Conservation (phyloP, 805 yeast species). For the Teunomyces funiuensis region DNA sequence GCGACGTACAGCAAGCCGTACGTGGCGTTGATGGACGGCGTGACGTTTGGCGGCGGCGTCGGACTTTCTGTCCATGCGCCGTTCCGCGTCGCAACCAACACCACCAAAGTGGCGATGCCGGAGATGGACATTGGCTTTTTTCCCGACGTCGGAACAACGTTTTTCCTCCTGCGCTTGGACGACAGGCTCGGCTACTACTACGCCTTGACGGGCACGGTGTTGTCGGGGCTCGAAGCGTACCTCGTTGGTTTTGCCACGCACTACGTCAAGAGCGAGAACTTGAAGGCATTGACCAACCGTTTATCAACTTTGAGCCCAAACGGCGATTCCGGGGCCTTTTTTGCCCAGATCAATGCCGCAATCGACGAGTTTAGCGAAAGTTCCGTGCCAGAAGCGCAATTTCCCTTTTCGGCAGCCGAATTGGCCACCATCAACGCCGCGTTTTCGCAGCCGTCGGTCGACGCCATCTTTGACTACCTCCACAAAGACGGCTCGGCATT, state of each 20-base stretch:
- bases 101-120: conserved; percentile 94
- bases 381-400: conserved; percentile 63
- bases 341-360: conserved; percentile 62
- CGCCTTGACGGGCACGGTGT: conserved; percentile 80
- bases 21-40: conserved; percentile 84
- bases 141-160: conserved; percentile 94
- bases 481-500: conserved; percentile 59
- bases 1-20: conserved; percentile 86
- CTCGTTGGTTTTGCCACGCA: conserved; percentile 88
- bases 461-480: conserved; percentile 56
- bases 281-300: conserved; percentile 62
- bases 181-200: conserved; percentile 82
- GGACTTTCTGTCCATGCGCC: conserved; percentile 90
- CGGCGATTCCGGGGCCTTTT: no score
- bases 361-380: conserved; percentile 77
- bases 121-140: conserved; percentile 95
- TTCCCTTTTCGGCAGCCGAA: conserved; percentile 55
- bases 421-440: conserved; percentile 66
- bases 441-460: conserved; percentile 55
- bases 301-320: conserved; percentile 60
- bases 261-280: conserved; percentile 66
- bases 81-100: conserved; percentile 90
- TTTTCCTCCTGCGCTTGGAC: conserved; percentile 80
- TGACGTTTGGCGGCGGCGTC: conserved; percentile 98
- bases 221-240: conserved; percentile 79